These are phyloP conservation scores for Suhomyces faveliae DNA, from an alignment of 805 yeast genomes.

Conservation along the genomic window DNA sequence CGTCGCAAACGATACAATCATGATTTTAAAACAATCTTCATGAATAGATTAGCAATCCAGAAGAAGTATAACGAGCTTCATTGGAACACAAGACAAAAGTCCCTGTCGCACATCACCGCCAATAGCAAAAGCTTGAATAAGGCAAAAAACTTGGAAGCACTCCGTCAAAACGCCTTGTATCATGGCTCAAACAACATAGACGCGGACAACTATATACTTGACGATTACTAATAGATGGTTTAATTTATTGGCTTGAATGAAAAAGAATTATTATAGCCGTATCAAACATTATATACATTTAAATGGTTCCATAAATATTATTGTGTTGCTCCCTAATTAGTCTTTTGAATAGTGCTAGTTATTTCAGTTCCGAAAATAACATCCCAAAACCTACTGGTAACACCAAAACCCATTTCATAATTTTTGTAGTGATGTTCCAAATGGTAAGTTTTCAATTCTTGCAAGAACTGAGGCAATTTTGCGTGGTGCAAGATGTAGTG, in stretches of 20 bases:
- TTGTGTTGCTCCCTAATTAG: conserved; percentile 15
- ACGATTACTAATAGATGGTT: conserved; percentile 2
- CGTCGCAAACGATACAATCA: conserved; percentile 2
- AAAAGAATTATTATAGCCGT: not conserved
- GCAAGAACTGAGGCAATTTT: conserved; percentile 71
- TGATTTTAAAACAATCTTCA: conserved; percentile 7
- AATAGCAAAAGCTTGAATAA: not conserved
- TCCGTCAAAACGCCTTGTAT: conserved; percentile 8
- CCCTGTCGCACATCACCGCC: not conserved
- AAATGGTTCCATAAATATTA: not conserved
- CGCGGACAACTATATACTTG: conserved; percentile 12
- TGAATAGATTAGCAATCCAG: conserved; percentile 11
- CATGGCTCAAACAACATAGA: conserved; percentile 14
- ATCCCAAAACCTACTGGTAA: conserved; percentile 93
- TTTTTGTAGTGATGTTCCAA: conserved; percentile 97
- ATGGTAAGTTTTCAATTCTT: conserved; percentile 82
- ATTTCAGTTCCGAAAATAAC: conserved; percentile 81
- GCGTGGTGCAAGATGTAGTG: conserved; percentile 94
- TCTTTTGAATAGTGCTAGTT: conserved; percentile 48
- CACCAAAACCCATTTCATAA: conserved; percentile 96
- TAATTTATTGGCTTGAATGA: not conserved
- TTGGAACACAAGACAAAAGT: not conserved
- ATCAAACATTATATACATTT: not conserved
- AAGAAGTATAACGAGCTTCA: not conserved
- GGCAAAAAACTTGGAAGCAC: not conserved